Evolutionary conservation across 2,329 filamentous ascomycete genomes (phyloP).

Genomic region (Rachicladosporium sp.): DNA sequence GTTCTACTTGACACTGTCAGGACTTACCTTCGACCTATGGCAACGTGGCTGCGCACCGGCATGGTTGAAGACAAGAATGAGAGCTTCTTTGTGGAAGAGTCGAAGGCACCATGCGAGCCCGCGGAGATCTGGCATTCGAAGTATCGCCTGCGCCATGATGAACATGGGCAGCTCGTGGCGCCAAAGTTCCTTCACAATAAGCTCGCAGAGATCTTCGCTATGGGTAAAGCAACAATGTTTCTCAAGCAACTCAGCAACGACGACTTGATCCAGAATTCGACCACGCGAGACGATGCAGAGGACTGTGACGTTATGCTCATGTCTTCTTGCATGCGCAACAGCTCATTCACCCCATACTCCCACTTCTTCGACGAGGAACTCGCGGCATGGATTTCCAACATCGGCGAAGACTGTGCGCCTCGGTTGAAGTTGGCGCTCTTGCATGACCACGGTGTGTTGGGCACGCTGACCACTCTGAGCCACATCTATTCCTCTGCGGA

Average conservation of each 20-base stretch:
- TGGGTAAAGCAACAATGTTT: slow-evolving; percentile 79
- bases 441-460: slow-evolving; percentile 53
- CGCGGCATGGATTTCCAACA: slow-evolving; percentile 61
- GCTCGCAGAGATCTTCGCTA: slow-evolving; percentile 63
- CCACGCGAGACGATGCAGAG: no score
- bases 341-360: slow-evolving; percentile 45
- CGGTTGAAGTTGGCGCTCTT: slow-evolving; percentile 57
- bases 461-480: slow-evolving; percentile 54
- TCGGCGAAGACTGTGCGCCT: slow-evolving; percentile 57
- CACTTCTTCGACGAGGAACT: slow-evolving; percentile 63
- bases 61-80: slow-evolving; percentile 49
- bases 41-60: slow-evolving; percentile 74
- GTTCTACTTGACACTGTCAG: slow-evolving; percentile 74
- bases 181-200: slow-evolving; percentile 64
- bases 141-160: slow-evolving; percentile 53
- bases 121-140: slow-evolving; percentile 64
- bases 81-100: slow-evolving; percentile 59
- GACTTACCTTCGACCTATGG: slow-evolving; percentile 69
- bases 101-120: slow-evolving; percentile 41
- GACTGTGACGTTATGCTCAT: slow-evolving; percentile 10
- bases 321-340: slow-evolving; percentile 1
- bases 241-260: slow-evolving; percentile 48
- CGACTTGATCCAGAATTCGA: slow-evolving; percentile 29
- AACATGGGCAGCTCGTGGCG: slow-evolving; percentile 50
- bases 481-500: slow-evolving; percentile 67